phyloP scores from a whole-genome alignment of 176 grass and related monocot species.

The Aegilops umbellulata region DNA sequence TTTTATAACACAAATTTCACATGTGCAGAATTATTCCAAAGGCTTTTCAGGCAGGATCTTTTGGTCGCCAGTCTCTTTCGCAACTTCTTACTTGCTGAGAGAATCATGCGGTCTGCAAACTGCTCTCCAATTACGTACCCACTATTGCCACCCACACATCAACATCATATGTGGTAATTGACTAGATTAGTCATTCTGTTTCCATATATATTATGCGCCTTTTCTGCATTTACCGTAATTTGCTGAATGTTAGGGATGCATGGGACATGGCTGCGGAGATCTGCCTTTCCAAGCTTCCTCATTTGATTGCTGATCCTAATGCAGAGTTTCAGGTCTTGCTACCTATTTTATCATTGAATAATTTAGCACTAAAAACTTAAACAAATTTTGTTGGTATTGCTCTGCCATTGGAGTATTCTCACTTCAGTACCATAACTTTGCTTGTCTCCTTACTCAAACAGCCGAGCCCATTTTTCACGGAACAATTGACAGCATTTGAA shows the following conservation, averaged over 20 bases:
- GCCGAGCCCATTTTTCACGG: conserved; percentile 98
- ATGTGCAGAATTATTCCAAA: conserved; percentile 90
- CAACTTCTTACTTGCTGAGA: conserved; percentile 97
- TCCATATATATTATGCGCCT: conserved; percentile 7
- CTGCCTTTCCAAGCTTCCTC: conserved; percentile 93
- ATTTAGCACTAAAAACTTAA: conserved; percentile 11
- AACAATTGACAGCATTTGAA: conserved; percentile 96
- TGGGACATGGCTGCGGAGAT: conserved; percentile 99
- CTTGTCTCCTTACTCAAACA: conserved; percentile 40
- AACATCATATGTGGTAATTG: conserved; percentile 98
- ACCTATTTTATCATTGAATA: conserved; percentile 5
- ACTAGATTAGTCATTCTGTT: neutral
- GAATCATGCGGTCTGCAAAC: conserved; percentile 95
- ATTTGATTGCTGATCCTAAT: conserved; percentile 71
- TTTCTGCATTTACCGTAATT: conserved; percentile 22
- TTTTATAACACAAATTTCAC: conserved; percentile 44
- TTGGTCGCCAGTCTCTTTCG: conserved; percentile 97
- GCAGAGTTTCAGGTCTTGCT: conserved; percentile 84
- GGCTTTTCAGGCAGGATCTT: conserved; percentile 96
- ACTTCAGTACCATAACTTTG: conserved; percentile 22
- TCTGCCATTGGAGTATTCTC: conserved; percentile 22
- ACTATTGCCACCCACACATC: conserved; percentile 78
- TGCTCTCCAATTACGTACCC: conserved; percentile 93
- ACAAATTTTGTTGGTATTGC: conserved; percentile 18
- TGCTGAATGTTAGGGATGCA: conserved; percentile 72